Evolutionary conservation across 768 basidiomycete species (phyloP), one percentile per base, ranked within the genome.

Genomic region (Austroboletus festivus): DNA sequence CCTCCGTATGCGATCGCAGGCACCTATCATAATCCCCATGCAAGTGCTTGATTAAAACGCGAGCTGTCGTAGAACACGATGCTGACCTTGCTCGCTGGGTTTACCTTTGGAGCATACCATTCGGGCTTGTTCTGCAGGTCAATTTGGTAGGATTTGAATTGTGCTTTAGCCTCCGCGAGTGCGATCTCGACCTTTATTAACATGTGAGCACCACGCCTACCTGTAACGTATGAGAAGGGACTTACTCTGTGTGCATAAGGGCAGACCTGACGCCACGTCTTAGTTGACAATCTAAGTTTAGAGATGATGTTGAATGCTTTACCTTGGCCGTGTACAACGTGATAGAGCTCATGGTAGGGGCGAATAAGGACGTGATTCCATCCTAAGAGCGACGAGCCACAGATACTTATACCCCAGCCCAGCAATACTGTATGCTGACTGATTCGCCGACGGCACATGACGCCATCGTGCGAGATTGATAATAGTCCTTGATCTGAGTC

Each of bases 101-200:
- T 87, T 33, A 87, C 76, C 50, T 80, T 74, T 0, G 76, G 73
- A 0, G 77, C 77, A 58, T 83, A 85, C 84, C 83, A 85, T 42
- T 76, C 79, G 1, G 84, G 84, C 67, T 86, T 87, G 69, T 82
- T 81, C 54, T 48, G 42, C 12, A 87, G 64, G 54, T 85, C 81
- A 40, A 87, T 77, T 53, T 84, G 76, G 51, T 70, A 83, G 13
- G 73, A 62, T 19, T 70, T 78, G 60, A 69, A 80, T 2, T 72
- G 54, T 4, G 77, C 70, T 5, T 74, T 70, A 2, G 77, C 73
- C 54, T 86, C 84, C 12, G 73, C 70, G 20, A 87, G 73, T 1
- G 83, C 82, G n/a, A 86, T 69, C 50, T 83, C 78, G 16, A 73
- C 73, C 79, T 84, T 54, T 28, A 39, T 35, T 12, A 23, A 34